Evolutionary conservation across 257 asterid genomes (phyloP), one percentile per base, ranked within the genome.

Genomic region (Nicotiana sylvestris): DNA sequence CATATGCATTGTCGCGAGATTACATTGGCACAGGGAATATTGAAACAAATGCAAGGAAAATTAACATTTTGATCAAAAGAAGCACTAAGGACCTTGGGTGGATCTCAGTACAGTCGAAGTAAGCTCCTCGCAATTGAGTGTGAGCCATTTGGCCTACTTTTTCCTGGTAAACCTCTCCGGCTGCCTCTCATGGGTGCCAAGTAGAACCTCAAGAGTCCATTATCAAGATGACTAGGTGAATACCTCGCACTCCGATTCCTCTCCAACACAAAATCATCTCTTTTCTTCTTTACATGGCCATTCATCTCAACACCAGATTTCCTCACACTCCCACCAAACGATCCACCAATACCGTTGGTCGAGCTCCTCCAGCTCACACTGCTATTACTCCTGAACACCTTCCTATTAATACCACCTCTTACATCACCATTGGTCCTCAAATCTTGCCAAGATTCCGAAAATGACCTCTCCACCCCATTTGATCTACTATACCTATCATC

Each of bases 331-430:
- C 88, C 95, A 82, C 87, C 94, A 83, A 88, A 90, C 9, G 96
- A 86, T 4, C 87, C 97, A 18, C 91, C 93, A 30, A 85, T 68
- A 53, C 77, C 49, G 13, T 79, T 88, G 27, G 82, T 88, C 35
- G 83, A 88, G 29, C 89, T 87, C 82, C 98, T 90, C 93, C 98
- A 91, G 85, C 93, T 91, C 85, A 92, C 98, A 69, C 97, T 92
- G 66, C 98, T 94, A 55, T 94, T 92, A 85, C 96, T 94, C 82
- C 98, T 80, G 33, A 91, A 79, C 74, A 89, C 89, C 56, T 76
- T 88, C 83, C 90, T 53, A 66, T 65, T 88, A 60, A 87, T 85
- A 32, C 91, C 92, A 5, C 83, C 87, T 79, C 88, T 84, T 72
- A 69, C 32, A 65, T 89, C 93, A 18, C 78, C 85, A 32, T 87